Evolutionary conservation across 768 basidiomycete species (phyloP).

Genomic region (Lactifluus pinguis): DNA sequence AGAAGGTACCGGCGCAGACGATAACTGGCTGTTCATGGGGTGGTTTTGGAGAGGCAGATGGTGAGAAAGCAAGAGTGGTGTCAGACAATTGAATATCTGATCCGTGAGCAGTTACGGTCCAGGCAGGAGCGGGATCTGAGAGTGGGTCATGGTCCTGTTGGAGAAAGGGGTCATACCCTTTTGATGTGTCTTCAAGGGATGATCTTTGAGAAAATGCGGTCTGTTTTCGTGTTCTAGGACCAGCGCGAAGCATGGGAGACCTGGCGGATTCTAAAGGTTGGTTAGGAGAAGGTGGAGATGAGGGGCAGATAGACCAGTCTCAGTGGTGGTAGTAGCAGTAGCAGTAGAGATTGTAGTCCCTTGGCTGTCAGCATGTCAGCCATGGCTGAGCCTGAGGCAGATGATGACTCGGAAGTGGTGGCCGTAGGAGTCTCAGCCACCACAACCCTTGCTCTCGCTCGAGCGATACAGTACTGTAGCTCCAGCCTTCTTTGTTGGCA

Average conservation of each 20-base stretch:
- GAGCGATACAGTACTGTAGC: too few relatives aligned
- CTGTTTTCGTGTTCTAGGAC: slow-evolving; percentile 10
- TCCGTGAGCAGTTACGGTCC: not conserved
- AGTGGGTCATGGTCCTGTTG: not conserved
- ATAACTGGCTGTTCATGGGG: not conserved
- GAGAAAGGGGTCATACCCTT: not conserved
- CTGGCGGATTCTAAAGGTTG: not conserved
- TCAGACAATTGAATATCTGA: not conserved
- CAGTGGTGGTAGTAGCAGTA: not conserved
- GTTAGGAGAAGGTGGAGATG: not conserved
- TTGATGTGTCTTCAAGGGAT: not conserved
- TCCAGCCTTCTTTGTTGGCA: too few relatives aligned
- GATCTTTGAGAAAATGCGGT: not conserved
- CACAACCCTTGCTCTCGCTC: too few relatives aligned
- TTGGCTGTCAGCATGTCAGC: not conserved
- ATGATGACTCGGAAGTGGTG: too few relatives aligned
- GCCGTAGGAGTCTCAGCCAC: too few relatives aligned
- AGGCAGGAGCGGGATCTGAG: not conserved
- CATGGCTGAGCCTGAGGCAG: not conserved
- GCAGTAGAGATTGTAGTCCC: not conserved
- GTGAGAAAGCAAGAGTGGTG: not conserved
- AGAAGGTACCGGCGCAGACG: not conserved
- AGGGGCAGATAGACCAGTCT: not conserved
- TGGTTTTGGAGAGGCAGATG: not conserved
- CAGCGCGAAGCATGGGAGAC: slow-evolving; percentile 2